A percentile compares a stretch with the other conserved stretches of the same genome.
phyloP scores from a whole-genome alignment of 768 basidiomycete genomes.

The Lactarius evosmus region DNA sequence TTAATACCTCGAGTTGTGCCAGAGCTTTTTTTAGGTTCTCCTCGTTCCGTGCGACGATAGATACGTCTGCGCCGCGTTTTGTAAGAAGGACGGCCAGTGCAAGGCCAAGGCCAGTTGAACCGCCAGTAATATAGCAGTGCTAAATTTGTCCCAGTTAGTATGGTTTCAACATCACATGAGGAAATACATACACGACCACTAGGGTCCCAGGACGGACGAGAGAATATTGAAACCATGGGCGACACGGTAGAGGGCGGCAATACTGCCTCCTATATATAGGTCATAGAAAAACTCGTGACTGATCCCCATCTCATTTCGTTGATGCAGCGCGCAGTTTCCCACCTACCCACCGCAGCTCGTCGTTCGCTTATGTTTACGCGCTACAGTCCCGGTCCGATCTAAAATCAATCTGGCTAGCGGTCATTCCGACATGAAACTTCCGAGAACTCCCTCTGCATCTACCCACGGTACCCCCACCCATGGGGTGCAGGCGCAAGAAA shows the following conservation, averaged over 20 bases:
- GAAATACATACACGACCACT: constrained; percentile 28
- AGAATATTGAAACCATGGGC: constrained; percentile 29
- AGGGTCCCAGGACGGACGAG: constrained; percentile 33
- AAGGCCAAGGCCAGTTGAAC: constrained; percentile 76
- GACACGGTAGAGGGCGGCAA: constrained; percentile 16
- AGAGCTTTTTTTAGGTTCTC: constrained; percentile 59
- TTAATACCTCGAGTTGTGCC: constrained; percentile 56
- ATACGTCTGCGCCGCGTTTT: constrained; percentile 72
- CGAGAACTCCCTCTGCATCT: background rate
- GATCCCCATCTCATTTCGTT: background rate
- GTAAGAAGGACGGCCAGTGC: constrained; percentile 66
- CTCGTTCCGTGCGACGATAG: constrained; percentile 78
- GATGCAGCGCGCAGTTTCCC: no score
- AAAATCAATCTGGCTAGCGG: no score
- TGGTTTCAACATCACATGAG: background rate
- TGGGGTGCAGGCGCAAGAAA: background rate
- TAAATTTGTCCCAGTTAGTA: constrained; percentile 33
- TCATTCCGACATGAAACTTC: background rate
- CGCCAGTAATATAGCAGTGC: constrained; percentile 88
- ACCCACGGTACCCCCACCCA: background rate
- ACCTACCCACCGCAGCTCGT: no score
- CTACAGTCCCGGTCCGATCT: no score
- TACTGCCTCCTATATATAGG: background rate
- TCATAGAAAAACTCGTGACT: background rate
- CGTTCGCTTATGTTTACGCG: no score